Evolutionary conservation across 2,329 filamentous ascomycete species (phyloP).

Genomic region (Aspergillus thermomutatus): DNA sequence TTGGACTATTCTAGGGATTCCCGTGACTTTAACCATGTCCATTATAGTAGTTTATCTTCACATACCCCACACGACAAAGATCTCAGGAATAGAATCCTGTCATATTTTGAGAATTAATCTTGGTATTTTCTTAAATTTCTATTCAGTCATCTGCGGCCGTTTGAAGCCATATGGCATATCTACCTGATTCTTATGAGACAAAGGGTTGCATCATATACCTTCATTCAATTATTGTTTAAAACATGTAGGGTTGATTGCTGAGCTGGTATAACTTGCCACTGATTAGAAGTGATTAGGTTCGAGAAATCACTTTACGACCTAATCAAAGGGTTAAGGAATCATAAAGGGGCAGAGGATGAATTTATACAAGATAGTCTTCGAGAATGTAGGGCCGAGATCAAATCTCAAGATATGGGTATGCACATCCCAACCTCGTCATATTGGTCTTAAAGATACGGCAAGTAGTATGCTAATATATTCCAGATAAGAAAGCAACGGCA

Average conservation of each 20-base stretch:
- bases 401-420: constrained; percentile 86
- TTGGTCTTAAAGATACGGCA: background rate
- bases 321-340: constrained; percentile 89
- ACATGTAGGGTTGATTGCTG: background rate
- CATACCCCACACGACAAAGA: background rate
- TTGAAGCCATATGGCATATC: background rate
- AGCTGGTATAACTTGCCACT: background rate
- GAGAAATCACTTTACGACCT: constrained; percentile 99
- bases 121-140: background rate
- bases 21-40: background rate
- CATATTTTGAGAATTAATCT: background rate
- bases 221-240: background rate
- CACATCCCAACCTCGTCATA: constrained; percentile 14
- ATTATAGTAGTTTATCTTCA: background rate
- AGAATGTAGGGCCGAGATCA: constrained; percentile 93
- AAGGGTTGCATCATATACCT: background rate
- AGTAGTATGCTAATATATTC: constrained; percentile 8
- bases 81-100: background rate
- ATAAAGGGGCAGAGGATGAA: constrained; percentile 91
- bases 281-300: constrained; percentile 62
- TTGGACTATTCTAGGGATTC: background rate
- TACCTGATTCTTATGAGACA: background rate
- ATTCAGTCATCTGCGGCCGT: background rate
- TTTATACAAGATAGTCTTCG: constrained; percentile 91
- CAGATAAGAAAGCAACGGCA: constrained; percentile 93